Evolutionary conservation across 2,329 filamentous ascomycete species (phyloP).

Genomic region (Neospermospora avenae): DNA sequence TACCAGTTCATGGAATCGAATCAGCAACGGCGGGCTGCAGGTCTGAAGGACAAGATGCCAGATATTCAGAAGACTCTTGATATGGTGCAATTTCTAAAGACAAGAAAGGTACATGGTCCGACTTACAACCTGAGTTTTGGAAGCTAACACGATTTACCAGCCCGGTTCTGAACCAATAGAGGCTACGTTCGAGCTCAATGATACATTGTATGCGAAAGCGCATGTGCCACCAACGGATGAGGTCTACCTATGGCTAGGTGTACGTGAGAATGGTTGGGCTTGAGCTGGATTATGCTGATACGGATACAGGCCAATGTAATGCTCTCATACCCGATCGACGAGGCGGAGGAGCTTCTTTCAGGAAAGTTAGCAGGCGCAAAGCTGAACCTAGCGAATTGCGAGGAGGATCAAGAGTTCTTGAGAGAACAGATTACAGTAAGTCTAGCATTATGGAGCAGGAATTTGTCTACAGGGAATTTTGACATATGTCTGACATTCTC

Average conservation of each 20-base stretch:
- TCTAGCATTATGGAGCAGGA: constrained; percentile 15
- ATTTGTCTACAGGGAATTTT: background rate
- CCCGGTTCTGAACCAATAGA: constrained; percentile 65
- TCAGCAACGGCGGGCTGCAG: constrained; percentile 75
- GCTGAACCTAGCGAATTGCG: constrained; percentile 78
- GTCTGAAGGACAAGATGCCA: constrained; percentile 90
- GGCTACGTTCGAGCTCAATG: constrained; percentile 94
- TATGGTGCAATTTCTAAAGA: constrained; percentile 80
- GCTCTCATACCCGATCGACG: constrained; percentile 87
- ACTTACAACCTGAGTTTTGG: background rate
- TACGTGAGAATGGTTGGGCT: constrained; percentile 40
- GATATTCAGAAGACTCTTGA: constrained; percentile 96
- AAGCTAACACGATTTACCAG: constrained; percentile 19
- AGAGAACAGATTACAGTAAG: constrained; percentile 92
- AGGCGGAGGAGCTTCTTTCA: constrained; percentile 75
- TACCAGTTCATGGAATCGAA: constrained; percentile 99
- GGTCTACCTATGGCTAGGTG: constrained; percentile 95
- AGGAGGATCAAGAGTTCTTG: constrained; percentile 94
- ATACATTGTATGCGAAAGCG: constrained; percentile 90
- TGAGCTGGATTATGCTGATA: constrained; percentile 15
- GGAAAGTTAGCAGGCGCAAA: constrained; percentile 78
- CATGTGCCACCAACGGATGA: constrained; percentile 79
- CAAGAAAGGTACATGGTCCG: constrained; percentile 58
- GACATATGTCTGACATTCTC: constrained; percentile 8
- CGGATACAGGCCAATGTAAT: constrained; percentile 80